Evolutionary conservation across 2,329 filamentous ascomycete species (phyloP).

Genomic region (Chaetomium globosum): DNA sequence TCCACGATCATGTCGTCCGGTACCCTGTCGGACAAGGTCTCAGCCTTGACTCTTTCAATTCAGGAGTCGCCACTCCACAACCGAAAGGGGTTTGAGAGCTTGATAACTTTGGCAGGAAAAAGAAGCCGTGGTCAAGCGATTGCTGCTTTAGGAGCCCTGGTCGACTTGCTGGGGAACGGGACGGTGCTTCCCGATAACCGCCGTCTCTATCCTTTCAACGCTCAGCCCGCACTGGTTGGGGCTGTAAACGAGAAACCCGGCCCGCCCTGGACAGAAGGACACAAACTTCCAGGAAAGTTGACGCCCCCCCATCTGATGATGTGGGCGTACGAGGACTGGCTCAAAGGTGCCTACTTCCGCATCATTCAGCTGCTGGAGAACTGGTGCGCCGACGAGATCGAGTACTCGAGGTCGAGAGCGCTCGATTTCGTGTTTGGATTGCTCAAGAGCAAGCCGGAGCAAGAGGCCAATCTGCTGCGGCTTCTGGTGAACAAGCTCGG

Average conservation of each 20-base stretch:
- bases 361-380: slow-evolving; percentile 86
- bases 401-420: slow-evolving; percentile 84
- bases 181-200: slow-evolving; percentile 80
- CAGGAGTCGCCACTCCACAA: slow-evolving; percentile 97
- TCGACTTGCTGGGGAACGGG: slow-evolving; percentile 90
- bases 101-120: slow-evolving; percentile 84
- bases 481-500: slow-evolving; percentile 95
- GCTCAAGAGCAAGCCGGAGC: slow-evolving; percentile 93
- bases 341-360: slow-evolving; percentile 92
- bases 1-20: slow-evolving; percentile 95
- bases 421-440: slow-evolving; percentile 91
- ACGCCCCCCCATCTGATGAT: slow-evolving; percentile 76
- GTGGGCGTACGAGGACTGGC: slow-evolving; percentile 93
- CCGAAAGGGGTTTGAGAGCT: slow-evolving; percentile 80
- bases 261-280: slow-evolving; percentile 66
- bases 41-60: slow-evolving; percentile 87
- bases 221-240: slow-evolving; percentile 75
- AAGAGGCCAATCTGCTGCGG: slow-evolving; percentile 89
- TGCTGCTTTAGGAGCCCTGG: slow-evolving; percentile 86
- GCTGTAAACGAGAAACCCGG: slow-evolving; percentile 65
- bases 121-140: slow-evolving; percentile 91
- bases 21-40: slow-evolving; percentile 95
- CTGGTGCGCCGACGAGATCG: slow-evolving; percentile 94
- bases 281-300: slow-evolving; percentile 72
- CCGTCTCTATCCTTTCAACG: slow-evolving; percentile 75